Evolutionary conservation across 1,284 basidiomycete species (phyloP).

Genomic region (Phellopilus nigrolimitatus): DNA sequence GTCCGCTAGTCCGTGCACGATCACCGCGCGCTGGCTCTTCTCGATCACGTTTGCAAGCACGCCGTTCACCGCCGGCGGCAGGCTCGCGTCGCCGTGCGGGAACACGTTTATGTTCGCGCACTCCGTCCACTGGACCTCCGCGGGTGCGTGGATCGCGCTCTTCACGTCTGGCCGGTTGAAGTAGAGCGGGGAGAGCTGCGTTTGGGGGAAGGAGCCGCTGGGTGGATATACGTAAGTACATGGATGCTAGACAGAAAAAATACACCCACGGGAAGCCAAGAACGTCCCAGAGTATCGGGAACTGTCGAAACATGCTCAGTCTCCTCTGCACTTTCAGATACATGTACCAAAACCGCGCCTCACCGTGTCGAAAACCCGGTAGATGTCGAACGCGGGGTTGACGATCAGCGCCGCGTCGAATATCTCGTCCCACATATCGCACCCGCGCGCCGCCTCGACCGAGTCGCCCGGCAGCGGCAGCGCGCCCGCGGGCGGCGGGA

Average conservation of each 20-base stretch:
- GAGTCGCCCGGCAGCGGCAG: slow-evolving; percentile 58
- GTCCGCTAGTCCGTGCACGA: slow-evolving; percentile 69
- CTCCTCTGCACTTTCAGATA: neutral
- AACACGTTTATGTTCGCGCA: slow-evolving; percentile 62
- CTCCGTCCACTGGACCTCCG: slow-evolving; percentile 55
- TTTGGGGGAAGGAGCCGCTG: slow-evolving; percentile 57
- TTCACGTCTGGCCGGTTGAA: slow-evolving; percentile 72
- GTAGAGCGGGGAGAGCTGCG: slow-evolving; percentile 44
- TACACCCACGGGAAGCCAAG: slow-evolving; percentile 64
- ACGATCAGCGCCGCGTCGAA: slow-evolving; percentile 52
- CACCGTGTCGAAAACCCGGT: slow-evolving; percentile 67
- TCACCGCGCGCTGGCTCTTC: slow-evolving; percentile 63
- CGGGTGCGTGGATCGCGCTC: slow-evolving; percentile 65
- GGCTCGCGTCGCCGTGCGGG: slow-evolving; percentile 48
- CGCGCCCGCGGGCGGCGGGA: slow-evolving; percentile 54
- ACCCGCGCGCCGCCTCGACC: slow-evolving; percentile 40
- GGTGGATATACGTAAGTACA: neutral
- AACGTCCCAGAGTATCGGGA: slow-evolving; percentile 66
- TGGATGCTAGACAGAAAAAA: neutral
- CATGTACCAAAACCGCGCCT: no score
- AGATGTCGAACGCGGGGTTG: slow-evolving; percentile 75
- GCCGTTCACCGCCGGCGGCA: slow-evolving; percentile 50
- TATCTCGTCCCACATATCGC: slow-evolving; percentile 64
- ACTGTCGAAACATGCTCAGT: slow-evolving; percentile 31
- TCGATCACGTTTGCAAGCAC: slow-evolving; percentile 73